Evolutionary conservation across 495 filamentous ascomycete genomes (phyloP).

Genomic region (Tuber calosporum): DNA sequence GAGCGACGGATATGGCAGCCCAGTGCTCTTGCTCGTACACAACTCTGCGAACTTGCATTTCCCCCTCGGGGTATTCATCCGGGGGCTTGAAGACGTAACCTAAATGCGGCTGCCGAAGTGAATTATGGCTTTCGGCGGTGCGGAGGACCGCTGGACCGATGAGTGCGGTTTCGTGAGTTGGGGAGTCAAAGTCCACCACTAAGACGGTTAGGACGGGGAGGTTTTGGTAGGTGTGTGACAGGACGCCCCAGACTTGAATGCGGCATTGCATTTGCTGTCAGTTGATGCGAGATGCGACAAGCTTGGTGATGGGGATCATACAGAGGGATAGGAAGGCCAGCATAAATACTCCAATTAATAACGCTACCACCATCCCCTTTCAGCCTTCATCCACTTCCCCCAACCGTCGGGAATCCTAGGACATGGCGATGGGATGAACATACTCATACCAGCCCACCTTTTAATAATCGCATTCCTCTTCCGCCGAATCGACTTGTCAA

Average conservation of each 20-base stretch:
- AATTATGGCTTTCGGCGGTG: conserved; percentile 43
- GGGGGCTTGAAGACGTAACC: conserved; percentile 51
- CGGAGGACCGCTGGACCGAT: conserved; percentile 53
- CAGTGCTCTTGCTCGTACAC: conserved; percentile 59
- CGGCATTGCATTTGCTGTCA: neutral
- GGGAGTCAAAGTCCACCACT: conserved; percentile 61
- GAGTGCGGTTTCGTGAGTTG: conserved; percentile 46
- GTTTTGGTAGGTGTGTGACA: conserved; percentile 50
- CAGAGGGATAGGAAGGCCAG: conserved; percentile 12
- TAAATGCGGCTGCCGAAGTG: conserved; percentile 41
- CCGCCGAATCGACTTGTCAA: neutral
- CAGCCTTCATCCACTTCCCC: neutral
- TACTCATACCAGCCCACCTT: conserved; percentile 16
- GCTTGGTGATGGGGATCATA: neutral
- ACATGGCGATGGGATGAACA: neutral
- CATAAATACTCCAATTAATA: conserved; percentile 9
- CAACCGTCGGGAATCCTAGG: neutral
- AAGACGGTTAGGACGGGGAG: conserved; percentile 49
- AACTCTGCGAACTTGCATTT: conserved; percentile 53
- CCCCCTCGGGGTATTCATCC: conserved; percentile 53
- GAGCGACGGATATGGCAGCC: conserved; percentile 59
- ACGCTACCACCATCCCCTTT: conserved; percentile 1
- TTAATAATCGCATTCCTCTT: conserved; percentile 8
- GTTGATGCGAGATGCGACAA: neutral
- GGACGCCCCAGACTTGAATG: conserved; percentile 50